Evolutionary conservation across 2,329 filamentous ascomycete species (phyloP).

Genomic region (Ophiostoma pallidulum): DNA sequence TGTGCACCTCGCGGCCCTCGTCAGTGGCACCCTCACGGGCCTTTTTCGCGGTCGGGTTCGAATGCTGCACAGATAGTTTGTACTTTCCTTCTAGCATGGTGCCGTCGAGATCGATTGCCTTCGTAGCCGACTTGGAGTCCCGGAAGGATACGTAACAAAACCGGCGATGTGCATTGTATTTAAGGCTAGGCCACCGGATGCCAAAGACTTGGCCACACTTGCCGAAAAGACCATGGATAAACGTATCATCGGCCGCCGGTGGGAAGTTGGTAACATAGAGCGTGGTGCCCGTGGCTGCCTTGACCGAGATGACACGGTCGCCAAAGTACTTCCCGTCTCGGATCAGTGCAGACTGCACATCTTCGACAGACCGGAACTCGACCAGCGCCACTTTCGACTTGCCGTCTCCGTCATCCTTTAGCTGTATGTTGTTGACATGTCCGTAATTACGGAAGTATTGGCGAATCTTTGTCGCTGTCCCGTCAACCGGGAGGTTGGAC

Average conservation of each 20-base stretch:
- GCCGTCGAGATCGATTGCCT: constrained; percentile 65
- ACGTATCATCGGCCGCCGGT: constrained; percentile 60
- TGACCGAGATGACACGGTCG: constrained; percentile 62
- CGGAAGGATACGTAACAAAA: constrained; percentile 96
- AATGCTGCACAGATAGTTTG: constrained; percentile 69
- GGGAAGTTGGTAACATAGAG: constrained; percentile 90
- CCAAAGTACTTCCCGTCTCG: constrained; percentile 73
- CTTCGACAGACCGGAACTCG: constrained; percentile 74
- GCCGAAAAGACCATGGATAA: constrained; percentile 58
- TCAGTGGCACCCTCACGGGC: constrained; percentile 67
- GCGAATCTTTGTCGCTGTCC: constrained; percentile 62
- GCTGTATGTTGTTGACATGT: constrained; percentile 65
- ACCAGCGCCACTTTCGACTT: constrained; percentile 62
- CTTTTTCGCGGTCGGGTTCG: constrained; percentile 71
- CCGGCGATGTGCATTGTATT: constrained; percentile 76
- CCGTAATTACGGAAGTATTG: constrained; percentile 93
- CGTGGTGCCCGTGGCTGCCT: constrained; percentile 66
- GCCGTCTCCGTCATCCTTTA: constrained; percentile 53
- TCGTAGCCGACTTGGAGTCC: constrained; percentile 54
- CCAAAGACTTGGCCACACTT: constrained; percentile 74
- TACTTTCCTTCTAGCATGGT: constrained; percentile 58
- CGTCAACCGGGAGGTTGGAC: constrained; percentile 60
- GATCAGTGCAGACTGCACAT: constrained; percentile 71
- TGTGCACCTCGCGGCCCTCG: constrained; percentile 80
- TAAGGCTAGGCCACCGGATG: constrained; percentile 83